Evolutionary conservation across 2,329 filamentous ascomycete species (phyloP), one percentile per base, ranked within the genome.

Genomic region (Alternaria novae-zelandiae): DNA sequence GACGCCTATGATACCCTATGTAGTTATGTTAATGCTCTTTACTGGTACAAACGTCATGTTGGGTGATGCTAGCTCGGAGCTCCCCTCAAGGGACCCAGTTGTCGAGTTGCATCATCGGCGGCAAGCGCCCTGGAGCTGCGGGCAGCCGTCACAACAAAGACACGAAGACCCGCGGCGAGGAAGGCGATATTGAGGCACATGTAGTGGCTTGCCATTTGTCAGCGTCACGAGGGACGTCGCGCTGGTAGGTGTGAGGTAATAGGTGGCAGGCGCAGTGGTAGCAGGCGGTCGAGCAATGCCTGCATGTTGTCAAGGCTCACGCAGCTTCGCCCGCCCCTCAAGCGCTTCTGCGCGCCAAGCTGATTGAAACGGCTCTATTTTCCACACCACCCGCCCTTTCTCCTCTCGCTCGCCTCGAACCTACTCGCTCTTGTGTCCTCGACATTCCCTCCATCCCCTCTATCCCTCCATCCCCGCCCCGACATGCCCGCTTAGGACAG

Each of bases 351-450:
- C 54, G 54, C 62, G 62, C 65, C 65, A 66, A 68, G 66, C 58
- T 56, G 55, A 63, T 57, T 46, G 58, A 61, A 61, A 61, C 66
- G 61, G 64, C 57, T 61, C 62, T 50, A 63, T 67, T 67, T 69
- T 65, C 25, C 54, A 64, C 64, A 50, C 64, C 61, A 61, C 44
- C 59, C 56, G 56, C 62, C 65, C 47, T 58, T 41, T 57, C 17
- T 49, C 23, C 47, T 58, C 60, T 20, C 32, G 21, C 58, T 36
- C 36, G 36, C 36, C 28, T 25, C 46, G 43, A 57, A 30, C 32
- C 13, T 15, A 10, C 41, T 32, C n/a, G 41, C 44, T 45, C 44
- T 46, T 30, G 54, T 11, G n/a, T 41, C 28, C 49, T 32, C 44
- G 26, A 43, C 55, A 47, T 47, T 17, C 46, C 32, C 32, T 36